A percentile compares a stretch with the other conserved stretches of the same genome.
Conservation (phyloP, 495 filamentous ascomycete genomes). For the Rhizodiscina lignyota region DNA sequence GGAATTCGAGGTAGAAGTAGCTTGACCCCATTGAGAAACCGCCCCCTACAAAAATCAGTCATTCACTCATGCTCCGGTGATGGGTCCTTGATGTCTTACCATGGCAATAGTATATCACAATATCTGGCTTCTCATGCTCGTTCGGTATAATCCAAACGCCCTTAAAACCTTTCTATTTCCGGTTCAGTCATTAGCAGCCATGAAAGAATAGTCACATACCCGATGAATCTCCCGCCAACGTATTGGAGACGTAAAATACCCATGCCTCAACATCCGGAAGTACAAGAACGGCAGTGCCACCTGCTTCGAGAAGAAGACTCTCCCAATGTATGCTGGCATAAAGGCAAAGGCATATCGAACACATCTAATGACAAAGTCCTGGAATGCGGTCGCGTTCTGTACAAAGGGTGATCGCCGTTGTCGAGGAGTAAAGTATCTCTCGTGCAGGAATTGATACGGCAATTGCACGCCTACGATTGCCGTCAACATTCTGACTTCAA, state of each 20-base stretch:
- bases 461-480: conserved; percentile 41
- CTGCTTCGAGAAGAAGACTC: conserved; percentile 57
- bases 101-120: not conserved
- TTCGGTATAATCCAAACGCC: too few species aligned
- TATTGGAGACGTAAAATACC: conserved; percentile 40
- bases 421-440: conserved; percentile 33
- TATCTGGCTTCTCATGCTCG: too few species aligned
- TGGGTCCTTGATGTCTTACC: too few species aligned
- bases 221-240: too few species aligned
- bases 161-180: too few species aligned
- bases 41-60: conserved; percentile 38
- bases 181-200: too few species aligned
- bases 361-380: conserved; percentile 56
- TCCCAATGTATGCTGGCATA: conserved; percentile 45
- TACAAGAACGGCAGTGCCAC: conserved; percentile 55
- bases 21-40: conserved; percentile 63
- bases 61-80: too few species aligned
- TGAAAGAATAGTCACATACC: too few species aligned
- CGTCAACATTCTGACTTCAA: conserved; percentile 10
- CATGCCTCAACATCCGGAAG: conserved; percentile 58
- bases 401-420: conserved; percentile 39
- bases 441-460: conserved; percentile 37
- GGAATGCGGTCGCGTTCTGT: conserved; percentile 47
- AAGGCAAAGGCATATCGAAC: conserved; percentile 60
- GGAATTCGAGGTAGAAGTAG: conserved; percentile 71